Evolutionary conservation across 1,139 yeast genomes (phyloP), one percentile per base, ranked within the genome.

Genomic region (Arxiozyma slooffiae): DNA sequence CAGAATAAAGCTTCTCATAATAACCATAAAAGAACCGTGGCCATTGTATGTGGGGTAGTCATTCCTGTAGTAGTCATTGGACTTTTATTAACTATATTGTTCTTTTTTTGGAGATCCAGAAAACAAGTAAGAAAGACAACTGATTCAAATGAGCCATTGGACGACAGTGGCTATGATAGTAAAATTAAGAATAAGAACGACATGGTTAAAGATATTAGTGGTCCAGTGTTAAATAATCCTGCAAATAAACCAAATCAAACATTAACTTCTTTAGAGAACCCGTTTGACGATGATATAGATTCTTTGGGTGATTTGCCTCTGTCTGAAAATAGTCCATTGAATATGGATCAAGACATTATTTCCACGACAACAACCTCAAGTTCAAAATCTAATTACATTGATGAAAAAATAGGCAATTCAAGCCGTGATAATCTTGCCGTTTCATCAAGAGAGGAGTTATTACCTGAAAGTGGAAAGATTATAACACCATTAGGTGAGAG

Each of bases 1-100:
- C 60, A 64, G 7, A 60, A 55, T 7, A 54, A 57, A 9, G 59
- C 68, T 57, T 30, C 20, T n/a, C 41, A 42, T 7, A 41, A 46
- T 2, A 71, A 68, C 48, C 76, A 54, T 36, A 61, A 58, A 20
- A 62, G 76, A 56, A 75, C 77, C 6, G 71, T 87, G 22, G 96
- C 95, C 0, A 85, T 90, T 62, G 95, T 89, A 0, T 77, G 90
- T 55, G 97, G 96, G 49, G 92, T 85, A n/a, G 86, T 85, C 6
- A 76, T 90, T 48, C 96, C 96, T 1, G 67, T 78, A 0, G 74
- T 73, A 23, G 71, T 78, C 0, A 60, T 86, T 9, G 62, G 78
- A 1, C 63, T 78, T 0, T 71, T 75, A 1, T 71, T 73, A 0
- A 51, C 84, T 1, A 49, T 88, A 11, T 59, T 85, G 36, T 70